Evolutionary conservation across 805 yeast genomes (phyloP), one percentile per base, ranked within the genome.

Genomic region (Candida boidinii): DNA sequence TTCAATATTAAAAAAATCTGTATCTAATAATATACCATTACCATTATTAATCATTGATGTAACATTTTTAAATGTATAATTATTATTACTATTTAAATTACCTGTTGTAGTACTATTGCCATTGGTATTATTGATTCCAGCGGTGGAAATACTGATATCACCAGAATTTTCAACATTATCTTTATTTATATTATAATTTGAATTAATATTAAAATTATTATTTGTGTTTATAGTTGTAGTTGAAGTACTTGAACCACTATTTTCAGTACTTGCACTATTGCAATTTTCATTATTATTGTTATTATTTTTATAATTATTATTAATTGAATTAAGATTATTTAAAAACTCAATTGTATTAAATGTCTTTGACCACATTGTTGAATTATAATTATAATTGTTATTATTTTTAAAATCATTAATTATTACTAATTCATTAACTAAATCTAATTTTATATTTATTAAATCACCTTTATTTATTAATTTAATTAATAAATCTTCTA

Each of bases 401-500:
- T 39, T 35, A 9, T 14, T 13, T 10, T 28, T 23, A 10, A 24
- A 12, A 4, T 37, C 37, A 13, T n/a, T 31, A 5, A 26, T 29
- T n/a, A 38, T 44, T 9, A 55, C 38, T 4, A 35, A 29, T 11
- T 39, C 33, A 8, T 44, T 42, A 12, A 43, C 39, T 7, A 48
- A 35, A 38, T 58, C 57, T 17, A 58, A 34, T 28, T 45, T 50
- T 26, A 48, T 28, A 17, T 42, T 36, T 7, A 28, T 23, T 5
- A 58, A 27, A 20, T 35, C 29, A 7, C 63, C 63, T 3, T 35
- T 31, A 13, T 39, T 39, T 25, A 44, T 41, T 21, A 54, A 24
- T 30, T 46, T 52, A 9, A 58, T 24, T 4, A 56, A 26, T 21
- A 53, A 28, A 11, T 22, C 28, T 26, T 50, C 51, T 14, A 58